Evolutionary conservation across 306 rosid species (phyloP), one percentile per base, ranked within the genome.

Genomic region (Nissolia schottii): DNA sequence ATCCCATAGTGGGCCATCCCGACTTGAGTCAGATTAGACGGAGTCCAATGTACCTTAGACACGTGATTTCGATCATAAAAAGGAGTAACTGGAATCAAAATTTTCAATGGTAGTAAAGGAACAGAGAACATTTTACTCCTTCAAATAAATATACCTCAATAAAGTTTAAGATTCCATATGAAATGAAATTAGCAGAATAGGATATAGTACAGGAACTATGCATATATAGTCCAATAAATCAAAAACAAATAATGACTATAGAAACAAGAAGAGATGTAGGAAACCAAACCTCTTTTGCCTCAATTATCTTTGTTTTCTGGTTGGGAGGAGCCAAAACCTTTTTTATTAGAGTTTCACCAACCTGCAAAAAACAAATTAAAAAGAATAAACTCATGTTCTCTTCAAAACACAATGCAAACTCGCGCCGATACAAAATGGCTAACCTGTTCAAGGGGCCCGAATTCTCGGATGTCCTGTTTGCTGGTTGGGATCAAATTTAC

Each of bases 281-380:
- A 58, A 2, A 67, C 20, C 80, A 81, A 81, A 95, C 99, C 99
- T 95, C 96, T 62, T 70, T 77, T 60, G 97, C 99, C 49, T 84
- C 83, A 19, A 95, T 68, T 59, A 92, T 81, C 86, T 95, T 95
- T 55, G 97, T 95, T 83, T 89, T 95, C 84, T 95, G 99, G 73
- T 59, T 84, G 58, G 99, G 50, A 70, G 99, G 96, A 64, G 96
- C 92, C 75, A 95, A 77, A 80, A 95, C 96, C 86, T 73, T 95
- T 70, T 70, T 92, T 24, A 89, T 85, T 60, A 88, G 82, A 84
- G 90, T 89, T 80, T 87, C 92, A 9, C 92, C 99, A 58, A 95
- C 89, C 97, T 93, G 85, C 14, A 32, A 32, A 32, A 32, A 67
- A 69, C 25, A 79, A 35, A 67, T 46, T 55, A 58, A 49, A 67